A percentile compares a stretch with the other conserved stretches of the same genome.
Conservation (phyloP, 371 early-diverging fungal genomes). For the Mucor mucedo region DNA sequence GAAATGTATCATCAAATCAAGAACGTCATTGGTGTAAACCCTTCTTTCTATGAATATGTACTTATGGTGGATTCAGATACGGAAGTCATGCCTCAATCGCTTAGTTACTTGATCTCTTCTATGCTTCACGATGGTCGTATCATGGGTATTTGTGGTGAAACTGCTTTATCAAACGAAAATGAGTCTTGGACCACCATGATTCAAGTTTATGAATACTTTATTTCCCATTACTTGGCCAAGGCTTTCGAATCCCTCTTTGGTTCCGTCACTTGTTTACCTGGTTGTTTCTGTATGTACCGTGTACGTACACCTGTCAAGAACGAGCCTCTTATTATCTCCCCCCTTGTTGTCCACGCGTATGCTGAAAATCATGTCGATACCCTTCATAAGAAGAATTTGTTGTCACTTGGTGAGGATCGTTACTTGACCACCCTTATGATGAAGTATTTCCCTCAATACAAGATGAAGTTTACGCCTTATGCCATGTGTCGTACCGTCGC, state of each 20-base stretch:
- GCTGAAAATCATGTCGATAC: constrained; percentile 96
- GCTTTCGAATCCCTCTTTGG: constrained; percentile 99
- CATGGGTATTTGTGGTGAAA: constrained; percentile 95
- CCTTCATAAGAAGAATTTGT: constrained; percentile 94
- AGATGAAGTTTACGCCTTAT: constrained; percentile 93
- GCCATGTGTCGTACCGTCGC: constrained; percentile 94
- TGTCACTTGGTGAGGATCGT: constrained; percentile 85
- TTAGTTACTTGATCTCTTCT: constrained; percentile 77
- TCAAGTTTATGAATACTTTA: constrained; percentile 99
- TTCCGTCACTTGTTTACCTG: constrained; percentile 93
- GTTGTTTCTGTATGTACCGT: constrained; percentile 96
- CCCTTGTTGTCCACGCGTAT: constrained; percentile 92
- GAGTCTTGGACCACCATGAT: constrained; percentile 96
- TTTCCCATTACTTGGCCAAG: constrained; percentile 97
- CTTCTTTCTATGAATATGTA: constrained; percentile 88
- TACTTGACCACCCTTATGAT: constrained; percentile 98
- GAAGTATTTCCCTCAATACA: constrained; percentile 97
- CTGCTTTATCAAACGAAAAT: constrained; percentile 85
- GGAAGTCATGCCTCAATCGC: constrained; percentile 77
- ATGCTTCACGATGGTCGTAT: constrained; percentile 85
- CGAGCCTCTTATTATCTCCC: constrained; percentile 90
- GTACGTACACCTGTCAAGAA: constrained; percentile 80
- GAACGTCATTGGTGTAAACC: constrained; percentile 88
- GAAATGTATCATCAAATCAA: constrained; percentile 94
- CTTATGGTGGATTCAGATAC: constrained; percentile 98